Conservation (phyloP, 2,329 filamentous ascomycete genomes). For the Cercospora brassicicola region DNA sequence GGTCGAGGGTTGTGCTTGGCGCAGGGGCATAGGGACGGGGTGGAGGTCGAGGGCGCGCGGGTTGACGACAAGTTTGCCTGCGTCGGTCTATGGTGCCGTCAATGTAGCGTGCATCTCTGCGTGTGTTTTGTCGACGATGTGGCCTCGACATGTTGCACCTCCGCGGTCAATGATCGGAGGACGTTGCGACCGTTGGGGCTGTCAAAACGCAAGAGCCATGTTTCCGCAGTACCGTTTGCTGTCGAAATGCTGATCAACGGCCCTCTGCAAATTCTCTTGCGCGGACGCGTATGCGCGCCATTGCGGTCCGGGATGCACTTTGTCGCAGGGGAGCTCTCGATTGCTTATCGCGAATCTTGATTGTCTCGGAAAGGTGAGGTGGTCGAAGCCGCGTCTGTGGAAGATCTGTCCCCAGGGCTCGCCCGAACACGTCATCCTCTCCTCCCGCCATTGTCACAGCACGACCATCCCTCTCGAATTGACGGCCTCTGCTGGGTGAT, state of each 20-base stretch:
- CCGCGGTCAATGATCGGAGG: background rate
- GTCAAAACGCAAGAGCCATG: background rate
- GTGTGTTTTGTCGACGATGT: background rate
- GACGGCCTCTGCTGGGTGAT: too few species aligned
- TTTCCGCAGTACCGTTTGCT: background rate
- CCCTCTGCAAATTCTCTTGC: background rate
- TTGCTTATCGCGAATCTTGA: background rate
- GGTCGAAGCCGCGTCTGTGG: background rate
- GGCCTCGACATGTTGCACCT: background rate
- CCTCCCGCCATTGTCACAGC: background rate
- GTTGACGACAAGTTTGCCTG: background rate
- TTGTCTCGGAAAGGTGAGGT: background rate
- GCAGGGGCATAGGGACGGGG: background rate
- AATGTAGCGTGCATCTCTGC: background rate
- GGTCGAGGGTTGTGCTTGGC: background rate
- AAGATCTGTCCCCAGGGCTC: background rate
- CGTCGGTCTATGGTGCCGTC: background rate
- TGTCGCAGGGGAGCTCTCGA: background rate
- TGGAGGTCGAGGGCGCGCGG: background rate
- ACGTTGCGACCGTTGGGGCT: background rate
- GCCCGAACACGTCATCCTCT: background rate
- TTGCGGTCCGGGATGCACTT: too few species aligned
- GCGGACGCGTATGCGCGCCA: background rate
- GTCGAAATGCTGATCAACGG: background rate
- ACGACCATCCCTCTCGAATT: background rate